Base-by-base conservation (phyloP, 257 asterid species). In the Ehretia macrophylla region DNA sequence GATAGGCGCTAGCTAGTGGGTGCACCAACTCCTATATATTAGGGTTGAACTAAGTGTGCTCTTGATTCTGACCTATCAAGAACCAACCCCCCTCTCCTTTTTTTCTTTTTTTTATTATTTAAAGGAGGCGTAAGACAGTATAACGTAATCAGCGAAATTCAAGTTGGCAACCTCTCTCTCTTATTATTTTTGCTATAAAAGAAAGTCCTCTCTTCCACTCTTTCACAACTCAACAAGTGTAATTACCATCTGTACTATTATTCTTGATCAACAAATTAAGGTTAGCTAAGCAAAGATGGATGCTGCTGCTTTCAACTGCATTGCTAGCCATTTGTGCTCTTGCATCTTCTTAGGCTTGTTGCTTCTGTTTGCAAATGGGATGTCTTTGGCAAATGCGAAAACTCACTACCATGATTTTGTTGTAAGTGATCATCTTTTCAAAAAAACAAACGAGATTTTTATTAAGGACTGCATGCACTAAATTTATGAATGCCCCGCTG, bases 11-110 rank as follows among this genome's bases (percentile, higher is more conserved):
- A 88, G 62, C 75, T 70, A 88, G 93, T 78, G 84, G 93, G 83
- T 88, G 85, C 82, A 85, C 79, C 95, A 73, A 83, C 90, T 73
- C 48, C 11, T 50, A 44, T 23, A n/a, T n/a, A n/a, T n/a, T n/a
- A 52, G 64, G 32, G 80, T 75, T 77, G 79, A 79, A 81, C 81
- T 58, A 79, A 68, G 71, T 80, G 55, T 49, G 60, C 62, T 64
- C 63, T 55, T 19, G 27, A 40, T 73, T 57, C 72, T 69, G 70
- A 79, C 70, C 72, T 60, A 40, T 58, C 56, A 63, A n/a, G n/a
- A 40, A 77, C 65, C 85, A 51, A 64, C 83, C 71, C 21, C 77
- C 45, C 72, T 68, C 77, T 63, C 75, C 58, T 69, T 68, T 55
- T 58, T 56, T 42, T 59, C n/a, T n/a, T n/a, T n/a, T n/a, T n/a